phyloP scores from a whole-genome alignment of 78 protist species.

The Pigoraptor vietnamica region DNA sequence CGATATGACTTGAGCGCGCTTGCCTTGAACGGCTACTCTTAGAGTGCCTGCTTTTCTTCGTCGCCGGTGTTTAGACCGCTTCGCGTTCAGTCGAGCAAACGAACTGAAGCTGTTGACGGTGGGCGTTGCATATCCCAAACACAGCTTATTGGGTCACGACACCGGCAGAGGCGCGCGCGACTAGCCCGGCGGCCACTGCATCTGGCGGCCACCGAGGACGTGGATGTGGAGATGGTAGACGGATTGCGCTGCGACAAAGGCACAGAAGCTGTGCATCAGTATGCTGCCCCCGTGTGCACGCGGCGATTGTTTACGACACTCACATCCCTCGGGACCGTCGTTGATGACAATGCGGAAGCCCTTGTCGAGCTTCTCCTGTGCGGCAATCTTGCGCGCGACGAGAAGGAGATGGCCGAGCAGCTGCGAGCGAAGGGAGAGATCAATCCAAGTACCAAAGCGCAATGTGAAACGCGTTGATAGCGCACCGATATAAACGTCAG shows the following conservation, averaged over 20 bases:
- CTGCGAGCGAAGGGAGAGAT: neutral
- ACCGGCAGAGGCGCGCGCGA: no score
- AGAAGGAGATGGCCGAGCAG: constrained; percentile 25
- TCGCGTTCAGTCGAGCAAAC: no score
- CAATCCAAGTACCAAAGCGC: no score
- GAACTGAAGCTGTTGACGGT: no score
- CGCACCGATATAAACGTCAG: neutral
- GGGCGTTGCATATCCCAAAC: no score
- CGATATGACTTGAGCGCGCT: no score
- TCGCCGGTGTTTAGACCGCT: no score
- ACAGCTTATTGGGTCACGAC: no score
- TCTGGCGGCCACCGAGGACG: constrained; percentile 22
- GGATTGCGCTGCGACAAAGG: neutral
- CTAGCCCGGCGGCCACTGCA: constrained; percentile 53
- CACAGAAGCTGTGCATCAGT: neutral
- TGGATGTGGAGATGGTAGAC: constrained; percentile 36
- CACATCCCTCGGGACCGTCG: neutral
- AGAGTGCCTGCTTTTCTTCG: no score
- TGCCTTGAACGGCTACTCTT: no score
- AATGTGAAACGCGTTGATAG: neutral
- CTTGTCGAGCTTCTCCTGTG: neutral
- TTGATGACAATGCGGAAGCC: constrained; percentile 28
- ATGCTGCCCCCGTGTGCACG: no score
- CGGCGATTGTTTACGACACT: no score
- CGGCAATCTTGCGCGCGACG: constrained; percentile 22